phyloP scores from a whole-genome alignment of 2,329 filamentous ascomycete species.

The Ramularia endophylla region DNA sequence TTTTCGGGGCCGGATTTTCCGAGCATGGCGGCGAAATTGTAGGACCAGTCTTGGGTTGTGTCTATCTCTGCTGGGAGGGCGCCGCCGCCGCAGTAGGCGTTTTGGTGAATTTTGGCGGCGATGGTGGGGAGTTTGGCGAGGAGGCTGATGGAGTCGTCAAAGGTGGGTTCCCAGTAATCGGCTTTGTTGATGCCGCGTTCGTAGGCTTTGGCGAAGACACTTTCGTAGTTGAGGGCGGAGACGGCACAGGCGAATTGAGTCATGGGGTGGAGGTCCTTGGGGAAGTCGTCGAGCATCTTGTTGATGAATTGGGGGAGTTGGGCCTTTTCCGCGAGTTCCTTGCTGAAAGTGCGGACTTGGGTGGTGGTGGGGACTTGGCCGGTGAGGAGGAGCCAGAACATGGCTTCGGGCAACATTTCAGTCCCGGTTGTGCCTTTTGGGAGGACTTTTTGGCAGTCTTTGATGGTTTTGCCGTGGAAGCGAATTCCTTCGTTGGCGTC shows the following conservation, averaged over 20 bases:
- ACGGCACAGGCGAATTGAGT: constrained; percentile 95
- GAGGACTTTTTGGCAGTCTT: constrained; percentile 89
- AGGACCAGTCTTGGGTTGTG: constrained; percentile 86
- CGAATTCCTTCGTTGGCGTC: constrained; percentile 96
- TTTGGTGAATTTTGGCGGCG: constrained; percentile 96
- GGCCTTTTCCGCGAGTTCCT: constrained; percentile 81
- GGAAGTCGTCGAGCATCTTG: constrained; percentile 85
- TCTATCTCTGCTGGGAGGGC: constrained; percentile 72
- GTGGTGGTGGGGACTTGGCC: constrained; percentile 78
- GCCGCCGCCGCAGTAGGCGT: constrained; percentile 69
- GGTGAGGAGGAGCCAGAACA: constrained; percentile 98
- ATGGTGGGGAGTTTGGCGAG: constrained; percentile 95
- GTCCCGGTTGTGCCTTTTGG: constrained; percentile 89
- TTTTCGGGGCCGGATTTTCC: constrained; percentile 84
- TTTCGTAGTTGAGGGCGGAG: constrained; percentile 91
- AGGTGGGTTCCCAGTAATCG: constrained; percentile 98
- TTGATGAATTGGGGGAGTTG: constrained; percentile 75
- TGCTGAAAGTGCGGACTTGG: constrained; percentile 77
- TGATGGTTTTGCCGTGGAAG: constrained; percentile 96
- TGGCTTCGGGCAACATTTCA: constrained; percentile 97
- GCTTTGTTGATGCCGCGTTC: constrained; percentile 87
- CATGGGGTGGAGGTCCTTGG: constrained; percentile 91
- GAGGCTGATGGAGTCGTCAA: constrained; percentile 89
- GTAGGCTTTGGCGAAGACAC: constrained; percentile 88
- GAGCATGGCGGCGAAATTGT: constrained; percentile 96